phyloP scores from a whole-genome alignment of 129 eudicot genomes.

The Helianthus tuberosus region DNA sequence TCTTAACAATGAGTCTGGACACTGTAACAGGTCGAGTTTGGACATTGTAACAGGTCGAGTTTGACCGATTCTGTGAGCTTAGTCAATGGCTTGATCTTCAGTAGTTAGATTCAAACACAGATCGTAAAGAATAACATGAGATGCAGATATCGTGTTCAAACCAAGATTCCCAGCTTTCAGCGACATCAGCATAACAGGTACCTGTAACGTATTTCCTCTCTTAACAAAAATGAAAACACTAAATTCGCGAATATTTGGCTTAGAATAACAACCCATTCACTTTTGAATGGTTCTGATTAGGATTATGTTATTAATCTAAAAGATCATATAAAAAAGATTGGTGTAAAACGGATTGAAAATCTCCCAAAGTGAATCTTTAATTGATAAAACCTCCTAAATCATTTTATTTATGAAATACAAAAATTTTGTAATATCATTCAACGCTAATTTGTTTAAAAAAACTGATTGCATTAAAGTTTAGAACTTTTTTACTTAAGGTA shows the following conservation, averaged over 20 bases:
- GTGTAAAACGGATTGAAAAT: not conserved
- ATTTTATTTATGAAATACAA: not conserved
- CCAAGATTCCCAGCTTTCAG: slow-evolving; percentile 94
- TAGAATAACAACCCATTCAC: too few relatives aligned
- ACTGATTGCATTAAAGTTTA: not conserved
- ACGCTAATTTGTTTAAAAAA: not conserved
- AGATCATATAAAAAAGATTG: not conserved
- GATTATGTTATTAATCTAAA: not conserved
- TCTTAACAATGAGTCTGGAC: slow-evolving; percentile 64
- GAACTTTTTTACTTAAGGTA: not conserved
- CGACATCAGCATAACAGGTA: slow-evolving; percentile 92
- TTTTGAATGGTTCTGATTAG: too few relatives aligned
- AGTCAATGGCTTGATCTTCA: slow-evolving; percentile 94
- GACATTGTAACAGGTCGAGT: too few relatives aligned
- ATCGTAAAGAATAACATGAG: slow-evolving; percentile 89
- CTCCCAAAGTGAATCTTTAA: not conserved
- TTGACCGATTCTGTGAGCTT: slow-evolving; percentile 96
- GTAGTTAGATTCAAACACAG: slow-evolving; percentile 99
- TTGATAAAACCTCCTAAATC: not conserved
- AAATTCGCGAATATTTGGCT: too few relatives aligned
- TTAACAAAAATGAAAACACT: not conserved
- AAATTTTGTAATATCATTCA: not conserved
- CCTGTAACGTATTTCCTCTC: slow-evolving; percentile 52
- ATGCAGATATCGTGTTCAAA: slow-evolving; percentile 91
- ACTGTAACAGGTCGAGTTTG: slow-evolving; percentile 93